phyloP scores from a whole-genome alignment of 2,329 filamentous ascomycete genomes.

The Ramichloridium luteum region DNA sequence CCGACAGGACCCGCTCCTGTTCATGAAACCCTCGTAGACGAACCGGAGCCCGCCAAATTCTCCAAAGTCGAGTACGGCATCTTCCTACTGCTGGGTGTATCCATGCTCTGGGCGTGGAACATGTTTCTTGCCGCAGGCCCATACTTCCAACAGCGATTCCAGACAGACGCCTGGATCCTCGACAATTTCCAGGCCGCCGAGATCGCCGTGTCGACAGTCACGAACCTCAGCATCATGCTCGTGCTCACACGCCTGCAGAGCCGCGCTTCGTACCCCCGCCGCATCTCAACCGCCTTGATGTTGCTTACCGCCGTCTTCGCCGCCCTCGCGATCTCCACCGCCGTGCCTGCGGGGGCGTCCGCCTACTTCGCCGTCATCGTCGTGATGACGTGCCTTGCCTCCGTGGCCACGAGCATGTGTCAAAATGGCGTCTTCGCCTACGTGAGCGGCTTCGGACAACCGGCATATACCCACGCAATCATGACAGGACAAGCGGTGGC shows the following conservation, averaged over 20 bases:
- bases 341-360: conserved; percentile 50
- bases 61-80: conserved; percentile 79
- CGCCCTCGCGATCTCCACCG: conserved; percentile 68
- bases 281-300: conserved; percentile 64
- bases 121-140: conserved; percentile 95
- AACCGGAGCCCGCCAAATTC: too few species aligned
- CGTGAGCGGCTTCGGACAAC: conserved; percentile 68
- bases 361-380: conserved; percentile 74
- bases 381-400: conserved; percentile 65
- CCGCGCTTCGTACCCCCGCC: conserved; percentile 73
- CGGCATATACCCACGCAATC: conserved; percentile 88
- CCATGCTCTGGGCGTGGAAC: conserved; percentile 99
- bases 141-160: conserved; percentile 80
- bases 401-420: conserved; percentile 68
- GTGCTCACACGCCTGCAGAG: conserved; percentile 69
- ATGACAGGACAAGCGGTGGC: conserved; percentile 92
- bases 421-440: conserved; percentile 95
- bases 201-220: conserved; percentile 71
- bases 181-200: conserved; percentile 84
- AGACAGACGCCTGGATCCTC: conserved; percentile 55
- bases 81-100: conserved; percentile 73
- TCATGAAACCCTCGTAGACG: too few species aligned
- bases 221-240: conserved; percentile 65
- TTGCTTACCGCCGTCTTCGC: conserved; percentile 69
- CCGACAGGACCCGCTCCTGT: too few species aligned